Evolutionary conservation across 2,329 filamentous ascomycete species (phyloP), one percentile per base, ranked within the genome.

Genomic region (Bisporella sp.): DNA sequence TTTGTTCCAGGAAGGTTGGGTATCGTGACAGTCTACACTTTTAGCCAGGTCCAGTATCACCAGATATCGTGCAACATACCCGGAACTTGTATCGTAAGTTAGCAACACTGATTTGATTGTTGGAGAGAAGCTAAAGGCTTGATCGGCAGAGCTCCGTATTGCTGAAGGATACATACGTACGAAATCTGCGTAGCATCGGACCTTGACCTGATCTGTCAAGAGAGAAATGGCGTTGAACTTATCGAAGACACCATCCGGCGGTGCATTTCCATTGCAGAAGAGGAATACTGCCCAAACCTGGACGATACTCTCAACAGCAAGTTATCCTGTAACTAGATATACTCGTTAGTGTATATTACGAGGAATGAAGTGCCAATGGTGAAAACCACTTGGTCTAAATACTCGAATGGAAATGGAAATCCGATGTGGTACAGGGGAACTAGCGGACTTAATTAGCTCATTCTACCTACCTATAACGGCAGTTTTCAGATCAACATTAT

Each of bases 401-500:
- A 39, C 8, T 39, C 35, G n/a, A 39, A 39, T 39, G n/a, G 35
- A n/a, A 39, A 39, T 39, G 35, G 35, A n/a, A n/a, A 39, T 21
- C 21, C 3, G 21, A 21, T 21, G 21, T 21, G 21, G 21, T 21
- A 21, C 21, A 21, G 21, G 35, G 35, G n/a, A 39, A 39, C 8
- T 3, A 3, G n/a, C 9, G 9, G 35, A 39, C n/a, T n/a, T 39
- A 3, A 3, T 9, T 9, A 39, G n/a, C 3, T 57, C 54, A 1
- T 61, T 61, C 12, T 63, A 21, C 21, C 21, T 21, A 21, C 21
- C 42, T 40, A 68, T 66, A 32, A 69, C 59, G 13, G 62, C 64
- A 2, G 63, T 62, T 47, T 63, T 64, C 11, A 58, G 56, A 41
- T 67, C 55, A 1, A 71, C 66, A 59, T 80, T 78, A 62, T 82